Percentiles rank a stretch among this genome's conserved stretches.
Evolutionary conservation across 108 stramenopile genomes (phyloP).

Genomic region (Stephanodiscus triporus): DNA sequence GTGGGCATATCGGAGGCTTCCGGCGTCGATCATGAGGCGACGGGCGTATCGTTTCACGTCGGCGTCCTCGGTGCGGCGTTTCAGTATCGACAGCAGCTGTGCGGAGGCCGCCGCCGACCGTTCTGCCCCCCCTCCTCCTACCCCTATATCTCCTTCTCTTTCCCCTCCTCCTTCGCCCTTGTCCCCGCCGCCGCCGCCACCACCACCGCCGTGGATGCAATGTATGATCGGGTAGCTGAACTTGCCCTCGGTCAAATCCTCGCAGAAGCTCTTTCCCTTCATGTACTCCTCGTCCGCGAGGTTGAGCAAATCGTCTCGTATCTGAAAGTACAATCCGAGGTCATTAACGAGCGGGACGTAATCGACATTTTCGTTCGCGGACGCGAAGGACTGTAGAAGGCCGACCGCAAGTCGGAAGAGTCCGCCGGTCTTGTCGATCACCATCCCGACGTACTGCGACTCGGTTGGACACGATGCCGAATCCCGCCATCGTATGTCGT

Average conservation of each 20-base stretch:
- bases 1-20: conserved; percentile 75
- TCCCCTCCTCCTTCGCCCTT: conserved; percentile 16
- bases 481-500: conserved; percentile 91
- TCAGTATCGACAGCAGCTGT: conserved; percentile 87
- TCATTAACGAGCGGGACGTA: conserved; percentile 84
- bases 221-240: conserved; percentile 94
- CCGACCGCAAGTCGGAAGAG: conserved; percentile 96
- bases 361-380: conserved; percentile 51
- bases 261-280: conserved; percentile 95
- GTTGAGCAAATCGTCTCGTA: conserved; percentile 95
- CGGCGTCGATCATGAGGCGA: conserved; percentile 67
- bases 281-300: conserved; percentile 92
- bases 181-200: neutral
- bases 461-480: conserved; percentile 76
- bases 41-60: conserved; percentile 93
- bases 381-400: conserved; percentile 89
- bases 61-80: conserved; percentile 89
- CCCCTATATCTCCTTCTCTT: too few species aligned
- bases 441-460: conserved; percentile 38
- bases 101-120: conserved; percentile 38
- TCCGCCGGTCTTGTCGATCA: conserved; percentile 93
- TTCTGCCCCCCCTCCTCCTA: neutral
- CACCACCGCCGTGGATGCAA: conserved; percentile 45
- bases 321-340: conserved; percentile 95
- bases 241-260: conserved; percentile 97